Evolutionary conservation across 2,329 filamentous ascomycete species (phyloP).

Genomic region (Emmonsia crescens): DNA sequence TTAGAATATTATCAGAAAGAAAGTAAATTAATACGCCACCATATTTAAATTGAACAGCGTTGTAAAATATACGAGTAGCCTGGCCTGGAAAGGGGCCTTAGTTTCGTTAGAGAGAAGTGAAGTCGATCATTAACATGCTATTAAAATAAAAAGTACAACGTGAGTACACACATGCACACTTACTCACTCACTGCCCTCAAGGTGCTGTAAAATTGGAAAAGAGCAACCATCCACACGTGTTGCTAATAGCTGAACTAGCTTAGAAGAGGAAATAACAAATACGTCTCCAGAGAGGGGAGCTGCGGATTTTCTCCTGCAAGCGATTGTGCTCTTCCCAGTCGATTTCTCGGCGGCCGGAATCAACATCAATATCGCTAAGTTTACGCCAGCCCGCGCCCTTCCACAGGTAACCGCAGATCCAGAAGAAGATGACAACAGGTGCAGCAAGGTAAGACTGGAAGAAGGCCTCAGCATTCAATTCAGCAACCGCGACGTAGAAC

Average conservation of each 20-base stretch:
- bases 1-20: too few species aligned
- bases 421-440: constrained; percentile 35
- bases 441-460: constrained; percentile 23
- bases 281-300: constrained; percentile 7
- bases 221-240: background rate
- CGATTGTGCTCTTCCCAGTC: constrained; percentile 55
- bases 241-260: background rate
- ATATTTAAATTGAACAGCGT: too few species aligned
- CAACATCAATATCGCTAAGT: constrained; percentile 53
- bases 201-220: background rate
- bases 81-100: too few species aligned
- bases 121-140: too few species aligned
- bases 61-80: too few species aligned
- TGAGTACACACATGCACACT: background rate
- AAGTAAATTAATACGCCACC: too few species aligned
- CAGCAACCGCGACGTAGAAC: constrained; percentile 22
- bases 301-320: constrained; percentile 10
- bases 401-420: constrained; percentile 50
- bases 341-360: constrained; percentile 52
- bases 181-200: background rate
- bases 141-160: background rate
- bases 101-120: too few species aligned
- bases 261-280: constrained; percentile 12
- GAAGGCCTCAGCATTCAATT: constrained; percentile 18
- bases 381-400: constrained; percentile 52